A percentile compares a stretch with the other conserved stretches of the same genome.
These are phyloP conservation scores for Parsonsia alboflavescens DNA, from an alignment of 257 asterid species.

Conservation along the genomic window DNA sequence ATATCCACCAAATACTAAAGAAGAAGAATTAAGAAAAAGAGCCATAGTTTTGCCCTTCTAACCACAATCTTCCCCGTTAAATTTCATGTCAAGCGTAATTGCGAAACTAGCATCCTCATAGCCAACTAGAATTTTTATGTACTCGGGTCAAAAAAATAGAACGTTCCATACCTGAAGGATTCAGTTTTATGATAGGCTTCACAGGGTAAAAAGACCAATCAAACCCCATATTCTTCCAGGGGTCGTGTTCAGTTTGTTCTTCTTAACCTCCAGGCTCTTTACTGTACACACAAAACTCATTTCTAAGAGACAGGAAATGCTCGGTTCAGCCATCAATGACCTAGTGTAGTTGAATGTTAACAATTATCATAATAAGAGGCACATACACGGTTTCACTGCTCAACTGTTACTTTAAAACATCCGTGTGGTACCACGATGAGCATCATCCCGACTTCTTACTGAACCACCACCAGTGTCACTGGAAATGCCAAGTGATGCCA, in stretches of 20 bases:
- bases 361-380: background rate
- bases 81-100: too few species aligned
- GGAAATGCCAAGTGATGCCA: background rate
- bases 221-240: background rate
- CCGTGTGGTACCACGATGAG: background rate
- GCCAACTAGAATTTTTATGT: background rate
- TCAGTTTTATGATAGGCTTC: background rate
- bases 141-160: background rate
- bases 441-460: background rate
- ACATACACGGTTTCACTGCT: background rate
- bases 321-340: background rate
- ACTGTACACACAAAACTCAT: background rate
- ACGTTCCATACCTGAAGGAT: background rate
- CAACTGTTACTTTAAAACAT: background rate
- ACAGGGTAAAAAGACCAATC: background rate
- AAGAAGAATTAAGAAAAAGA: too few species aligned
- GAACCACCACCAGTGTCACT: background rate
- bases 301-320: background rate
- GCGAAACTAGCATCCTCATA: background rate
- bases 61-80: too few species aligned
- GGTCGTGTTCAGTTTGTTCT: background rate
- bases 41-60: too few species aligned
- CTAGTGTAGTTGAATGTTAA: background rate
- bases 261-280: background rate
- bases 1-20: too few species aligned